Base-by-base conservation (phyloP, 495 filamentous ascomycete species). In the Neurospora sp. region DNA sequence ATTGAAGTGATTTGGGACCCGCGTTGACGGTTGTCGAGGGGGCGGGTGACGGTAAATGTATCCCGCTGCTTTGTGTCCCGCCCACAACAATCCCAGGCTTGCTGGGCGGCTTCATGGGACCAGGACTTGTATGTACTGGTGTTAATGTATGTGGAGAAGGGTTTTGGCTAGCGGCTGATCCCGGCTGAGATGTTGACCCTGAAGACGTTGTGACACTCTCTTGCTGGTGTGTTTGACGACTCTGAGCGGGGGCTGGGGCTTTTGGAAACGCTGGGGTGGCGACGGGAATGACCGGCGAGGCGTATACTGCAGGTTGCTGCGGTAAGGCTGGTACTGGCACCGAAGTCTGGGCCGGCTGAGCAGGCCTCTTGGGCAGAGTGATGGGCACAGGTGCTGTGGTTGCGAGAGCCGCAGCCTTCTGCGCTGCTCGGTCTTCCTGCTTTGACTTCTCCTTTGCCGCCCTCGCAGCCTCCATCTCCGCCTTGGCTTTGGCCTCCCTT, bases 261-360 rank as follows among this genome's bases (percentile, higher is more conserved):
- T 97, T 97, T 1, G 95, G 91, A 47, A 96, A 82, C 44, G 89
- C 89, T 6, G 96, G 94, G 6, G 92, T 94, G 27, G 93, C 90
- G 74, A 92, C 86, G 39, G 90, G 81, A 42, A 94, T 85, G 77
- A 92, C 91, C 16, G 96, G 96, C 27, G 96, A 98, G 22, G 88
- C 88, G 73, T 89, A 86, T 39, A 78, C 76, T 45, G 78, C 75
- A 37, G 76, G 75, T 47, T 84, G 82, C 22, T 85, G 84, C 68
- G 82, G 83, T 38, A 86, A 76, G 27, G 80, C 88, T 81, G 82
- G 92, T 74, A 80, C 83, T 77, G 42, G 18, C 42, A 45, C 42
- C 1, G n/a, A 47, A 20, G 47, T 8, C 14, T 61, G 53, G 8
- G 27, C 12, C 2, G 85, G 85, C 44, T 82, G 82, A 7, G 78